Base-by-base conservation (phyloP, 352 stramenopile species). In the Phytophthora macrochlamydospora region DNA sequence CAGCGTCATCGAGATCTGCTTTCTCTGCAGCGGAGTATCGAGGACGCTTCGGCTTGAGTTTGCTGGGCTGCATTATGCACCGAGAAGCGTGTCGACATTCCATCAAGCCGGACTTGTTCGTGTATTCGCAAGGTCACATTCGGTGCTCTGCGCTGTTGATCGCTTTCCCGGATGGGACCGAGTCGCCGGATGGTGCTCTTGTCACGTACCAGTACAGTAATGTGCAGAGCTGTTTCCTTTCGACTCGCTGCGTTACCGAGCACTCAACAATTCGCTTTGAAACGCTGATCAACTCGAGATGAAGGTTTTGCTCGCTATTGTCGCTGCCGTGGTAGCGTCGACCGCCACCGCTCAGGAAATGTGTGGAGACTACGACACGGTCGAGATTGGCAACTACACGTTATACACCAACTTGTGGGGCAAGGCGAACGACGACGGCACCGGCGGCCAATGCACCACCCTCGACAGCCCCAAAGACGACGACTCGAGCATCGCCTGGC, bases 351-450 rank as follows among this genome's bases (percentile, higher is more conserved):
- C 70, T 29, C 62, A 70, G 32, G 37, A 60, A 45, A 68, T 68
- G 49, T 80, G 72, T 45, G 72, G 68, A 31, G 68, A 80, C 37
- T 80, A 69, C 68, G 72, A 70, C 42, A 70, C 56, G 18, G 43
- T 43, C 9, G 58, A 52, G 30, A 57, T 70, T 5, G 68, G 64
- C 51, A 71, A 74, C 45, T 80, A 73, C 65, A 80, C 67, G 38
- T 30, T 80, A 8, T 77, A 80, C 68, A 77, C 76, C 54, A 77
- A 80, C 44, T 60, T 77, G 4, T 80, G 72, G 72, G 63, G 60
- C 55, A 62, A 65, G 42, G 66, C 56, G 11, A 65, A 72, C 28
- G 66, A 68, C 52, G 50, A 60, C 3, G 65, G 60, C 7, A 70
- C 66, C 18, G 66, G 66, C 7, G 45, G 65, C 6, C 66, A 74